Conservation (phyloP, 768 basidiomycete species). For the Mycena crocata region DNA sequence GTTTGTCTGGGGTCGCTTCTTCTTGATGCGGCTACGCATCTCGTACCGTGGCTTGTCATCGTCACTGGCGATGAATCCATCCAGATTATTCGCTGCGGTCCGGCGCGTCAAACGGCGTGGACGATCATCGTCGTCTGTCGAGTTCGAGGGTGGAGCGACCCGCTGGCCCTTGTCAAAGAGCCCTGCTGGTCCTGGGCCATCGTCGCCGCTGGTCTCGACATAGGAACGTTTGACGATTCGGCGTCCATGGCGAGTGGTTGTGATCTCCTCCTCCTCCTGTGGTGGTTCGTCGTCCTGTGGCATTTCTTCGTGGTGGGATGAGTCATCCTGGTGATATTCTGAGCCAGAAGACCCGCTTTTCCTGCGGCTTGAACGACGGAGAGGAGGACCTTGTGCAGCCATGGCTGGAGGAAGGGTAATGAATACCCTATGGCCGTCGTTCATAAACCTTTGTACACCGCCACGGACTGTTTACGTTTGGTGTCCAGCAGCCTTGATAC, state of each 20-base stretch:
- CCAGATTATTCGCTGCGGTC: slow-evolving; percentile 38
- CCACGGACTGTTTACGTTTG: too few species aligned
- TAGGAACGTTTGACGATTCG: slow-evolving; percentile 53
- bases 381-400: slow-evolving; percentile 27
- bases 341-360: slow-evolving; percentile 56
- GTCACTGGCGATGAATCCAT: slow-evolving; percentile 55
- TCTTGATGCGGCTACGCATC: slow-evolving; percentile 55
- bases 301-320: slow-evolving; percentile 50
- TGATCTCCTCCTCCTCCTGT: slow-evolving; percentile 36
- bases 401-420: slow-evolving; percentile 19
- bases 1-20: slow-evolving; percentile 25
- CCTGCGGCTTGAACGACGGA: slow-evolving; percentile 50
- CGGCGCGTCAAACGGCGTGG: slow-evolving; percentile 33
- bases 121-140: slow-evolving; percentile 36
- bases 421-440: slow-evolving; percentile 16
- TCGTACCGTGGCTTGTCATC: slow-evolving; percentile 57
- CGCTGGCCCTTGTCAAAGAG: slow-evolving; percentile 41
- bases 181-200: slow-evolving; percentile 46
- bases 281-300: slow-evolving; percentile 46
- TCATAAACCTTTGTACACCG: slow-evolving; percentile 20
- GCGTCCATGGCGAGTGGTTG: slow-evolving; percentile 53
- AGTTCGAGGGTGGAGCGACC: slow-evolving; percentile 16
- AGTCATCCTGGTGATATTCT: slow-evolving; percentile 62
- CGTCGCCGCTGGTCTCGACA: slow-evolving; percentile 59
- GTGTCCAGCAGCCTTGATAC: too few species aligned